These are phyloP conservation scores for Neonectria coccinea DNA, from an alignment of 2,329 filamentous ascomycete species.

Conservation along the genomic window DNA sequence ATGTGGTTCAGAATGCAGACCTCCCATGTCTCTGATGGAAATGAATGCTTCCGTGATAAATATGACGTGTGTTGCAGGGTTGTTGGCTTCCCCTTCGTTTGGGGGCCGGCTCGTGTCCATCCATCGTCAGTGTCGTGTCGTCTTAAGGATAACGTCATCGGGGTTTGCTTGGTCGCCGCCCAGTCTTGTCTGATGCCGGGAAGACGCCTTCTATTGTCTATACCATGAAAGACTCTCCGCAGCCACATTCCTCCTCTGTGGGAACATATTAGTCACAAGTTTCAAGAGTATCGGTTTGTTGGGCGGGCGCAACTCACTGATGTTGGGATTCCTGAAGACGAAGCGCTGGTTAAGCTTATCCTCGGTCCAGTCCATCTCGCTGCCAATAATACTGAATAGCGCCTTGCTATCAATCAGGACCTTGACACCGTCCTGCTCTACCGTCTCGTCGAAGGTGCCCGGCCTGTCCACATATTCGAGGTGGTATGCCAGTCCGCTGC, in stretches of 20 bases:
- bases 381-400: slow-evolving; percentile 96
- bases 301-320: slow-evolving; percentile 76
- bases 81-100: background rate
- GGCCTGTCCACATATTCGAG: slow-evolving; percentile 95
- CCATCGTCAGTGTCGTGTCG: slow-evolving; percentile 30
- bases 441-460: slow-evolving; percentile 86
- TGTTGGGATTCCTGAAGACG: slow-evolving; percentile 96
- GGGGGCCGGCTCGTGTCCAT: slow-evolving; percentile 19
- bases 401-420: slow-evolving; percentile 98
- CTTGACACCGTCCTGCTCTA: slow-evolving; percentile 96
- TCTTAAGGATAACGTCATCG: slow-evolving; percentile 27
- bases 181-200: slow-evolving; percentile 4
- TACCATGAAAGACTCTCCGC: slow-evolving; percentile 96
- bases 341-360: slow-evolving; percentile 94
- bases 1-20: slow-evolving; percentile 1
- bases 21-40: background rate
- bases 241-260: slow-evolving; percentile 93
- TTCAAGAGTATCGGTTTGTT: background rate
- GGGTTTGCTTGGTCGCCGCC: slow-evolving; percentile 3
- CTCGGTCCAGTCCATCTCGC: slow-evolving; percentile 99
- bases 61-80: slow-evolving; percentile 10
- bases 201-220: slow-evolving; percentile 45
- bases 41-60: slow-evolving; percentile 5
- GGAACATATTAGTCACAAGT: slow-evolving; percentile 47
- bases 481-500: slow-evolving; percentile 92